phyloP scores from a whole-genome alignment of 306 rosid species.

The Malus asiatica region DNA sequence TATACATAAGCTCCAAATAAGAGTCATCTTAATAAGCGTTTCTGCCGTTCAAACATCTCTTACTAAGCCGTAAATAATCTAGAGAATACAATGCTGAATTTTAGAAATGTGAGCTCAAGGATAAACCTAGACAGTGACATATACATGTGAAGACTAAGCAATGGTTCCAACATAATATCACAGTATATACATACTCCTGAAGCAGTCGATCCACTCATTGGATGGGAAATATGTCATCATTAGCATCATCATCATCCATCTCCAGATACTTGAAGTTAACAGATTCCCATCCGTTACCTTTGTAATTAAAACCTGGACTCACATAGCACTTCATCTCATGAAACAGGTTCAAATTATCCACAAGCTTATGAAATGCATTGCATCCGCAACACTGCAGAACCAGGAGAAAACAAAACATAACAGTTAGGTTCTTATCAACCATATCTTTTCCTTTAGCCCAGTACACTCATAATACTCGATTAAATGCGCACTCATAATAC shows the following conservation, averaged over 20 bases:
- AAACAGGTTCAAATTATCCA: conserved; percentile 88
- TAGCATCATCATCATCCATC: conserved; percentile 36
- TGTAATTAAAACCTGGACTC: conserved; percentile 66
- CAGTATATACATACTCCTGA: conserved; percentile 30
- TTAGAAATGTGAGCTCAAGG: neutral
- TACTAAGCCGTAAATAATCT: neutral
- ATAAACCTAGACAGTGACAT: conserved; percentile 12
- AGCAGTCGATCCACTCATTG: conserved; percentile 33
- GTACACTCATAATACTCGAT: neutral
- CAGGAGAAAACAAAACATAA: neutral
- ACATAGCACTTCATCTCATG: conserved; percentile 87
- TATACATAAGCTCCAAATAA: conserved; percentile 13
- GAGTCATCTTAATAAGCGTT: neutral
- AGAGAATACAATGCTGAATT: neutral
- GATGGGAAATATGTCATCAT: conserved; percentile 46
- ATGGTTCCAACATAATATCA: conserved; percentile 16
- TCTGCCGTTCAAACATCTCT: conserved; percentile 1
- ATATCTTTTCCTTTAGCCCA: neutral
- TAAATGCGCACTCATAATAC: neutral
- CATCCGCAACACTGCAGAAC: conserved; percentile 79
- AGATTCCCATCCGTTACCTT: conserved; percentile 65
- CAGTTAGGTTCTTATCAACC: neutral
- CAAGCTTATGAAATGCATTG: conserved; percentile 89
- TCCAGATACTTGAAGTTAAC: conserved; percentile 58
- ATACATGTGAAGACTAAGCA: conserved; percentile 35